A percentile compares a stretch with the other conserved stretches of the same genome.
These are phyloP conservation scores for Saccharum officinarum DNA, from an alignment of 176 grass and related monocot species.

Conservation along the genomic window DNA sequence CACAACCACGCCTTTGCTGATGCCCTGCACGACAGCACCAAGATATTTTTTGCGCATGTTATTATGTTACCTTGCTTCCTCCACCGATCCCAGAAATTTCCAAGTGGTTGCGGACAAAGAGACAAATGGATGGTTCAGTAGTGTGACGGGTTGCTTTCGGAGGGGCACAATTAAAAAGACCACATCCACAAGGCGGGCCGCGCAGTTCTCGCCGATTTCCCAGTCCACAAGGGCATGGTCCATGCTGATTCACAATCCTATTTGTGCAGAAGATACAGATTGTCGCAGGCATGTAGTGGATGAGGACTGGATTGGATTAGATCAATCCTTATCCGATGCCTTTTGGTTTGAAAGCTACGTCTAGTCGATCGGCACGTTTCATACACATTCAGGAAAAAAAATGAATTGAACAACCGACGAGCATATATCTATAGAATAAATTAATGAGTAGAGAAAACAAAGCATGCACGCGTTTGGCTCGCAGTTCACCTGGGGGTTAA, in stretches of 20 bases:
- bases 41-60: constrained; percentile 18
- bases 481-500: constrained; percentile 90
- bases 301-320: constrained; percentile 50
- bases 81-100: background rate
- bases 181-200: background rate
- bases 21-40: constrained; percentile 56
- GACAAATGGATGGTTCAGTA: constrained; percentile 24
- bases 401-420: constrained; percentile 19
- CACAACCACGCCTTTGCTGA: constrained; percentile 89
- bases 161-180: constrained; percentile 15
- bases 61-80: background rate
- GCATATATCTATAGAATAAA: background rate
- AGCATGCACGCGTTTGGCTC: background rate
- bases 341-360: constrained; percentile 53
- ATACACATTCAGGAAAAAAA: background rate
- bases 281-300: constrained; percentile 47
- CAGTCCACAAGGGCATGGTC: constrained; percentile 36
- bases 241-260: constrained; percentile 50
- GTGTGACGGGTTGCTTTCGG: constrained; percentile 3
- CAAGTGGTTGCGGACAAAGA: constrained; percentile 8
- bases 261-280: constrained; percentile 36
- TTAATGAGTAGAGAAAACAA: background rate
- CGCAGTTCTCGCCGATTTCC: constrained; percentile 23
- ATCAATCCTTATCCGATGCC: constrained; percentile 57
- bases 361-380: constrained; percentile 34